These are phyloP conservation scores for Cardiospermum halicacabum DNA, from an alignment of 345 rosid species.

Conservation along the genomic window DNA sequence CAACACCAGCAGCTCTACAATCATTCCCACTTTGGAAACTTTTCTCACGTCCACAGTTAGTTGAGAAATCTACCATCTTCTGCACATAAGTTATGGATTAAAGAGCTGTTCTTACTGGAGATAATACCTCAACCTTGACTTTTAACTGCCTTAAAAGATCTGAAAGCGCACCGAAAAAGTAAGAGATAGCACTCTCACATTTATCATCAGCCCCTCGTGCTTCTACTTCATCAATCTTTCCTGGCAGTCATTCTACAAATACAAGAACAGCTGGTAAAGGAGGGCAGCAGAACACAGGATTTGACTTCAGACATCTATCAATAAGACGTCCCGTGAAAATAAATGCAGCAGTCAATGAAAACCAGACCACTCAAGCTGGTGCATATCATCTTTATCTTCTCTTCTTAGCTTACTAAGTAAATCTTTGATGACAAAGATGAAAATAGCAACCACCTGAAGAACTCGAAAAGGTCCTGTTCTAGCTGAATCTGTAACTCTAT, in stretches of 20 bases:
- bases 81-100: slow-evolving; percentile 55
- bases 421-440: slow-evolving; percentile 56
- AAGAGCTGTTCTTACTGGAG: slow-evolving; percentile 35
- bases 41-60: slow-evolving; percentile 30
- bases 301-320: slow-evolving; percentile 54
- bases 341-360: slow-evolving; percentile 44
- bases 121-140: slow-evolving; percentile 15
- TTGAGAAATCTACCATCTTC: slow-evolving; percentile 49
- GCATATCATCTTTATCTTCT: slow-evolving; percentile 19
- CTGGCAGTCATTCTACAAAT: slow-evolving; percentile 67
- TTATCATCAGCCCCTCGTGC: slow-evolving; percentile 39
- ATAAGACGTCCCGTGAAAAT: slow-evolving; percentile 64
- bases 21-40: slow-evolving; percentile 38
- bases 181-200: slow-evolving; percentile 44
- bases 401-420: slow-evolving; percentile 24
- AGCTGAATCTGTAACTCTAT: slow-evolving; percentile 51
- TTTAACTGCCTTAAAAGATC: slow-evolving; percentile 43
- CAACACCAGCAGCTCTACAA: slow-evolving; percentile 50
- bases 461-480: slow-evolving; percentile 66
- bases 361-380: slow-evolving; percentile 27
- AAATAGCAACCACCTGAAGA: slow-evolving; percentile 59
- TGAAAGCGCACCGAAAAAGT: slow-evolving; percentile 48
- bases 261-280: slow-evolving; percentile 70
- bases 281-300: slow-evolving; percentile 41
- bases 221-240: slow-evolving; percentile 38